A percentile compares a stretch with the other conserved stretches of the same genome.
These are phyloP conservation scores for Hypoxylon sp. DNA, from an alignment of 2,329 filamentous ascomycete species.

Conservation along the genomic window DNA sequence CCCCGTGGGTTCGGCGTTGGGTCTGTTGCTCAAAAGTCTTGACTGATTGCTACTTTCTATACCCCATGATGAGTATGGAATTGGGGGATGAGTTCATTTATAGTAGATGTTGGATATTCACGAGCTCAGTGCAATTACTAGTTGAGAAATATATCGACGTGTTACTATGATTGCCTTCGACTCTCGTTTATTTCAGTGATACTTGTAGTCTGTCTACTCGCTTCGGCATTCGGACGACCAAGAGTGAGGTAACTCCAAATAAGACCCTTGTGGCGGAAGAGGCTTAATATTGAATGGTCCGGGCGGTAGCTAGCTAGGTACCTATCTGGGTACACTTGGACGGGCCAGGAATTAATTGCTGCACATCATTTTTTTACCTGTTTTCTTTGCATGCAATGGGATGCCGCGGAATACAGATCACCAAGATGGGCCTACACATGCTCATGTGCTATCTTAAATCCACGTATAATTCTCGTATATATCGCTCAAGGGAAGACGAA, in stretches of 20 bases:
- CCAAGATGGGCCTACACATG: background rate
- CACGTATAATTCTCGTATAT: no score
- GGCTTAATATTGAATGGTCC: constrained; percentile 37
- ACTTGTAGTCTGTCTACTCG: background rate
- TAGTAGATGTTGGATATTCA: constrained; percentile 22
- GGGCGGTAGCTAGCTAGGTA: background rate
- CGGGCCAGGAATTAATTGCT: constrained; percentile 19
- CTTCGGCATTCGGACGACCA: background rate
- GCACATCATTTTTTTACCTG: constrained; percentile 27
- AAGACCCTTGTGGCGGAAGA: constrained; percentile 37
- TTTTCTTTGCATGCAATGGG: background rate
- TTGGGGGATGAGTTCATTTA: constrained; percentile 26
- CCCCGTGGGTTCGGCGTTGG: constrained; percentile 27
- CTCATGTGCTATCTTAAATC: background rate
- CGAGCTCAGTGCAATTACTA: constrained; percentile 7
- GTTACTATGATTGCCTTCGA: constrained; percentile 9
- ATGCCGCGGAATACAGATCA: background rate
- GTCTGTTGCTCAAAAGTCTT: constrained; percentile 30
- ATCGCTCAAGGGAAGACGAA: background rate
- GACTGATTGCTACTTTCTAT: constrained; percentile 32
- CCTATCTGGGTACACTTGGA: constrained; percentile 3
- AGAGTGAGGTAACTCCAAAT: constrained; percentile 18
- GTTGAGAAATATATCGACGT: constrained; percentile 29
- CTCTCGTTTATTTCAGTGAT: background rate
- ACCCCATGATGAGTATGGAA: constrained; percentile 42